Evolutionary conservation across 257 asterid species (phyloP), one percentile per base, ranked within the genome.

Genomic region (Solanum dulcamara): DNA sequence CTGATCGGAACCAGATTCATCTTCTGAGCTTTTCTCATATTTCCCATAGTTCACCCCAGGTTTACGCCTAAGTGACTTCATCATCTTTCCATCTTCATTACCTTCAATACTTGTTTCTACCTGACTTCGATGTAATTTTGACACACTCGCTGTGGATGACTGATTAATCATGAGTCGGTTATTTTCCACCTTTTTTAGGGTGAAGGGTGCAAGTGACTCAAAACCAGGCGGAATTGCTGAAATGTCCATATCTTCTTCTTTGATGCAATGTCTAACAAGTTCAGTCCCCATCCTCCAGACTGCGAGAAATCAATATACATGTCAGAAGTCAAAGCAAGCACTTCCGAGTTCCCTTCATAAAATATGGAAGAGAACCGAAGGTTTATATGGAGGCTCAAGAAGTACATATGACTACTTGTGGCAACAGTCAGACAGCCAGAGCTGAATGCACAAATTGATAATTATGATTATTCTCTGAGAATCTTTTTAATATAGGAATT

Each of bases 181-280:
- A 83, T 81, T 88, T 64, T 89, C 92, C 72, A 88, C 90, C 91
- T 88, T 95, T 89, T 92, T 92, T 70, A 92, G 81, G 87, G 93
- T 88, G 89, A 92, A 92, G 84, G 97, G 93, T 48, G 87, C 92
- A 87, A 95, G 90, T 81, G 98, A 90, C 94, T 97, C 99, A 81
- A 97, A 97, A 81, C 98, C 98, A 72, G 99, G 98, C 28, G 99
- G 99, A 83, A 96, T 93, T 75, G 96, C 85, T 74, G 97, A 84
- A 38, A 90, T 88, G 48, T 94, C 96, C 95, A 95, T 91, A 89
- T 89, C 90, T 85, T 96, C 98, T 83, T 92, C 97, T 89, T 95
- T 92, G 70, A 89, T 88, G 81, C 93, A 88, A 88, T 91, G 92
- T 79, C 94, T 93, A 81, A 93, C 93, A 84, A 96, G 93, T 89